Evolutionary conservation across 2,329 filamentous ascomycete genomes (phyloP).

Genomic region (Monosporascus ibericus): DNA sequence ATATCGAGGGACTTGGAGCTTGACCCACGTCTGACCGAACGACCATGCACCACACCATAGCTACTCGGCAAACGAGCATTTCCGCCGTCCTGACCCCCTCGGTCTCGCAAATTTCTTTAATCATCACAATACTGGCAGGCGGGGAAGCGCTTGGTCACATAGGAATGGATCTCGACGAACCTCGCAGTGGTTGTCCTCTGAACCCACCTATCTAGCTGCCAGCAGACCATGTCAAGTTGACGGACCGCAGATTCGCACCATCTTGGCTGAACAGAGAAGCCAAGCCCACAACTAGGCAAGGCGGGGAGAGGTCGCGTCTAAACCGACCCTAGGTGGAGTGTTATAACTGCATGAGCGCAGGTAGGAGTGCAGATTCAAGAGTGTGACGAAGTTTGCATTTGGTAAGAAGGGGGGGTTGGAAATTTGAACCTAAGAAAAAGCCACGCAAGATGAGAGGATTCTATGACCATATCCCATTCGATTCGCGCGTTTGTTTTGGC

Average conservation of each 20-base stretch:
- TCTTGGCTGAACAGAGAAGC: background rate
- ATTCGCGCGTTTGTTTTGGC: background rate
- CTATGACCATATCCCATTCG: background rate
- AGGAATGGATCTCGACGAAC: no score
- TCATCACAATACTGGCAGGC: background rate
- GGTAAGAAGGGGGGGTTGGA: background rate
- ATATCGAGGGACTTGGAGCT: slow-evolving; percentile 1
- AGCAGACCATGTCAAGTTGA: background rate
- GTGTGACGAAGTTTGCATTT: background rate
- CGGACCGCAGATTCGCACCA: background rate
- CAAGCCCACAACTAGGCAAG: background rate
- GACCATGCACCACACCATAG: slow-evolving; percentile 2
- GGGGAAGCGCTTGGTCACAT: no score
- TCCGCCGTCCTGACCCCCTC: slow-evolving; percentile 1
- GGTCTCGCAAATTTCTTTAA: background rate
- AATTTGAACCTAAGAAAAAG: background rate
- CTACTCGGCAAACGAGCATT: background rate
- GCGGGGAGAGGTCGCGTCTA: background rate
- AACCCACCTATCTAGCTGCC: background rate
- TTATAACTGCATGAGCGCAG: background rate
- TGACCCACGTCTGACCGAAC: slow-evolving; percentile 19
- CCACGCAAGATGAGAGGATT: background rate
- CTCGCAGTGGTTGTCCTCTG: no score
- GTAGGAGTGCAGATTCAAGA: background rate
- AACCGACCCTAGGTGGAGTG: background rate